These are phyloP conservation scores for Myxozyma lipomycoides DNA, from an alignment of 805 yeast genomes.

Conservation along the genomic window DNA sequence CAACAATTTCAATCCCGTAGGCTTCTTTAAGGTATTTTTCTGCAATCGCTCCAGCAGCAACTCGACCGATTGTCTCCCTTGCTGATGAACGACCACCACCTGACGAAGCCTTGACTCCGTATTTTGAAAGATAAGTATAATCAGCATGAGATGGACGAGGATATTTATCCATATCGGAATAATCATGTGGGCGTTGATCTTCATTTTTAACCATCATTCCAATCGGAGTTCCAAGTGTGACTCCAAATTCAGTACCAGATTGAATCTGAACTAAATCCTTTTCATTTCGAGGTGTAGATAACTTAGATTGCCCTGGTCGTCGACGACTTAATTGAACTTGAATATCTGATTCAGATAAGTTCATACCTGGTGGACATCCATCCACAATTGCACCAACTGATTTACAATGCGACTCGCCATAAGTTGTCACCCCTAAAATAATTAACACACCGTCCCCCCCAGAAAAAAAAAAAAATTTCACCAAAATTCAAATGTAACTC, in stretches of 20 bases:
- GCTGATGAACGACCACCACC: constrained; percentile 99
- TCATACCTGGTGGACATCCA: constrained; percentile 95
- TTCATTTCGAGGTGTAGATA: constrained; percentile 94
- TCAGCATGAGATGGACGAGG: constrained; percentile 99
- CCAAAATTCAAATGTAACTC: constrained; percentile 10
- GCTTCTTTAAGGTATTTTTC: constrained; percentile 79
- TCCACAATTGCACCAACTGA: constrained; percentile 98
- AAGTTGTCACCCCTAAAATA: constrained; percentile 74
- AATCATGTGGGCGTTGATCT: constrained; percentile 96
- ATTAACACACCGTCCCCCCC: not conserved
- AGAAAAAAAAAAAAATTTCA: not conserved
- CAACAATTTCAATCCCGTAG: constrained; percentile 86
- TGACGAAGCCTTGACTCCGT: constrained; percentile 87
- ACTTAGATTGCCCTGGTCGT: constrained; percentile 93
- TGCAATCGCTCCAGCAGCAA: constrained; percentile 98
- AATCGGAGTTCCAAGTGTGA: constrained; percentile 90
- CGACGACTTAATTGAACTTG: constrained; percentile 96
- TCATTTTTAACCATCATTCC: constrained; percentile 90
- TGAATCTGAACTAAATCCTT: constrained; percentile 90
- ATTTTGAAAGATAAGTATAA: constrained; percentile 83
- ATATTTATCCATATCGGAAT: constrained; percentile 87
- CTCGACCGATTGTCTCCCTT: constrained; percentile 97
- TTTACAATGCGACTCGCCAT: constrained; percentile 96
- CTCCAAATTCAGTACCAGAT: constrained; percentile 88
- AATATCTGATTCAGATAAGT: constrained; percentile 76